A percentile compares a stretch with the other conserved stretches of the same genome.
Evolutionary conservation across 202 grass and related monocot genomes (phyloP).

Genomic region (Bolboschoenoplectus hybrid): DNA sequence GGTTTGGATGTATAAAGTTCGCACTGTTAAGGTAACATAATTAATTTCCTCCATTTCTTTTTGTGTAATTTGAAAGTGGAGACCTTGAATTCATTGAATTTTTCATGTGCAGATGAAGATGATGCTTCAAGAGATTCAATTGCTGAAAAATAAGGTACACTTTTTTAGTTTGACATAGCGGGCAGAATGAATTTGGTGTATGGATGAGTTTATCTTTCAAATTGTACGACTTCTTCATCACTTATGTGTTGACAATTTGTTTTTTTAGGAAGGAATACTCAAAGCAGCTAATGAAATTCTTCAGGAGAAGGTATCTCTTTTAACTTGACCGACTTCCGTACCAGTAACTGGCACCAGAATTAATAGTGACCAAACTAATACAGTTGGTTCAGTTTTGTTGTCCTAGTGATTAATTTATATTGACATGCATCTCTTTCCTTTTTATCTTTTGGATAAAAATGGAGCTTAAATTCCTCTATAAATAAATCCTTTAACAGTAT

Average conservation of each 20-base stretch:
- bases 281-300: slow-evolving; percentile 65
- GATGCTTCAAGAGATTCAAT: slow-evolving; percentile 79
- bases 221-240: neutral
- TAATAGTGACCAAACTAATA: neutral
- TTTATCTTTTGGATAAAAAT: neutral
- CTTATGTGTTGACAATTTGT: neutral
- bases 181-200: neutral
- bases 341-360: neutral
- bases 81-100: slow-evolving; percentile 26
- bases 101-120: slow-evolving; percentile 61
- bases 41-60: neutral
- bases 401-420: neutral
- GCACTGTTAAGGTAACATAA: slow-evolving; percentile 55
- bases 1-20: slow-evolving; percentile 56
- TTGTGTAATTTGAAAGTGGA: neutral
- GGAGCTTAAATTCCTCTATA: neutral
- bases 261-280: slow-evolving; percentile 62
- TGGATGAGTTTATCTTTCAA: neutral
- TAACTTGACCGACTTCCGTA: neutral
- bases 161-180: slow-evolving; percentile 5
- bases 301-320: slow-evolving; percentile 56
- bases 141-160: slow-evolving; percentile 69
- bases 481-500: neutral
- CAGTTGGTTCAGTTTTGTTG: neutral
- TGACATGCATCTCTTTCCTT: neutral